These are phyloP conservation scores for Kregervanrija delftensis DNA, from an alignment of 805 yeast genomes.

Conservation along the genomic window DNA sequence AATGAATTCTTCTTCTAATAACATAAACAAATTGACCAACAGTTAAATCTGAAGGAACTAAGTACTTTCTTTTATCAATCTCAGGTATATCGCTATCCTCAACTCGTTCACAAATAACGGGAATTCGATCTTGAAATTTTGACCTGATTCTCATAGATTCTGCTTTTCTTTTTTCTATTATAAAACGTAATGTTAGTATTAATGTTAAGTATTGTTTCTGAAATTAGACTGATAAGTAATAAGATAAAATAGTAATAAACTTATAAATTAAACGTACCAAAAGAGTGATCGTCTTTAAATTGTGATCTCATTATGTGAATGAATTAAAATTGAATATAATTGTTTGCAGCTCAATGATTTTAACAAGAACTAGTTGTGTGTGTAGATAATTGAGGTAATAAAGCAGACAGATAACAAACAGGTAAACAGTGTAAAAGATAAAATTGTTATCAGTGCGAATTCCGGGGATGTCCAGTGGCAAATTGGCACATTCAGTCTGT, in stretches of 20 bases:
- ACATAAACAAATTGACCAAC: constrained; percentile 98
- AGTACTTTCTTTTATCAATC: constrained; percentile 93
- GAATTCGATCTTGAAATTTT: constrained; percentile 87
- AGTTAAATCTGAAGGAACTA: constrained; percentile 92
- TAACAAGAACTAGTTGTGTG: neutral
- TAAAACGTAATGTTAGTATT: constrained; percentile 3
- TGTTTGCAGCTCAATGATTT: neutral
- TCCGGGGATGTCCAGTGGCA: neutral
- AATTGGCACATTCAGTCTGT: neutral
- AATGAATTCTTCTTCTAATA: constrained; percentile 89
- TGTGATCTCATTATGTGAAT: constrained; percentile 66
- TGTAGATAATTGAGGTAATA: neutral
- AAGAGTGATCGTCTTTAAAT: constrained; percentile 92
- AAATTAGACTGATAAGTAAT: neutral
- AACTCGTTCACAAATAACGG: constrained; percentile 95
- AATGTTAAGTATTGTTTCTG: neutral
- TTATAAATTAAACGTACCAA: constrained; percentile 48
- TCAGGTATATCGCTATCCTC: constrained; percentile 95
- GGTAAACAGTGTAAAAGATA: neutral
- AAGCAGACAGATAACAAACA: neutral
- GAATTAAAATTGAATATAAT: neutral
- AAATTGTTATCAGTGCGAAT: neutral
- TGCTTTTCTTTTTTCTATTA: constrained; percentile 79
- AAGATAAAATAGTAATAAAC: too few relatives aligned
- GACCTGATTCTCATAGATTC: constrained; percentile 88